phyloP scores from a whole-genome alignment of 805 yeast species.

The Wickerhamiella nectarea region DNA sequence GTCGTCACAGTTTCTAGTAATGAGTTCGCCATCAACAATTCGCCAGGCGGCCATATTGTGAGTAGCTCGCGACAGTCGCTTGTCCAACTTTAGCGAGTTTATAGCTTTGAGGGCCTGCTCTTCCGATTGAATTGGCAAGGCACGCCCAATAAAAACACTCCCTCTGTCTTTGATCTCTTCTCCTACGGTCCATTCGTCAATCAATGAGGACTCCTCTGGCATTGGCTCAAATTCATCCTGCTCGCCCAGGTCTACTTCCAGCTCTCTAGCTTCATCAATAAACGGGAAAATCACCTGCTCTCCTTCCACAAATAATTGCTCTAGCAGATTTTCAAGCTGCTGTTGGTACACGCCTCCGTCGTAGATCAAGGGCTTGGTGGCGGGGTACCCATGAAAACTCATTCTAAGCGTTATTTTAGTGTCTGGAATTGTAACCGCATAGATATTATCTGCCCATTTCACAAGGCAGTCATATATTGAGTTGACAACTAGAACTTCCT shows the following conservation, averaged over 20 bases:
- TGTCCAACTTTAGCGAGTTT: conserved; percentile 43
- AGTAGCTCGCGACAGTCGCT: conserved; percentile 48
- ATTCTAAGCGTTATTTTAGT: conserved; percentile 47
- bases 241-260: neutral
- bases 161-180: conserved; percentile 73
- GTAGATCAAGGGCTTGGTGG: conserved; percentile 31
- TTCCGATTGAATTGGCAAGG: conserved; percentile 46
- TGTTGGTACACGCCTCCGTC: conserved; percentile 13
- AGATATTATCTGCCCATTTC: conserved; percentile 26
- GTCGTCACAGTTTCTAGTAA: conserved; percentile 79
- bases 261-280: conserved; percentile 2
- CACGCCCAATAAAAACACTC: conserved; percentile 72
- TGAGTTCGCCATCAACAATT: conserved; percentile 42
- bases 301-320: neutral
- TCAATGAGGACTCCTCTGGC: too few relatives aligned
- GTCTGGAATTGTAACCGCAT: conserved; percentile 47
- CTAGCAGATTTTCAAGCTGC: conserved; percentile 10
- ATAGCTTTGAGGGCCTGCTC: conserved; percentile 49
- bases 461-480: conserved; percentile 61
- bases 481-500: conserved; percentile 65
- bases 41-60: conserved; percentile 88
- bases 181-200: conserved; percentile 63
- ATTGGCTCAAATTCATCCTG: conserved; percentile 23
- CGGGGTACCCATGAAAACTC: conserved; percentile 61
- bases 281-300: conserved; percentile 2